These are phyloP conservation scores for Ceriops zippeliana DNA, from an alignment of 345 rosid species.

Conservation along the genomic window DNA sequence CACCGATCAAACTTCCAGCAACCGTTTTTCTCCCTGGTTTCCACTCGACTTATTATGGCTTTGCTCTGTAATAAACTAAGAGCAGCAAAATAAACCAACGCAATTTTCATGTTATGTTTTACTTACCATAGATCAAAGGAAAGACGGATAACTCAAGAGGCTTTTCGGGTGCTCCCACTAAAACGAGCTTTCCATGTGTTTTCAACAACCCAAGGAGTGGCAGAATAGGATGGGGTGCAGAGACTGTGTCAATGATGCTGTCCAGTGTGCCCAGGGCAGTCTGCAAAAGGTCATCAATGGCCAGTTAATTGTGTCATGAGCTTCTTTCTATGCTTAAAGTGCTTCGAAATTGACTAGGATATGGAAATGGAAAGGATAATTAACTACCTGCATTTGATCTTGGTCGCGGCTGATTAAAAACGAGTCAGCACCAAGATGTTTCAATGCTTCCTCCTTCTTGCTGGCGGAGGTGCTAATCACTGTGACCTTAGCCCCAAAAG, in stretches of 20 bases:
- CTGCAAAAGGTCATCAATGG: slow-evolving; percentile 7
- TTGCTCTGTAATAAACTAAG: not conserved
- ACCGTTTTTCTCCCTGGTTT: slow-evolving; percentile 24
- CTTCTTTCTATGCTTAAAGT: no score
- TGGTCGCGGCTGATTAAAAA: slow-evolving; percentile 49
- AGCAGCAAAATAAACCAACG: not conserved
- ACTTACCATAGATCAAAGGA: slow-evolving; percentile 3
- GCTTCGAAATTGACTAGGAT: no score
- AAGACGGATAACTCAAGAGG: slow-evolving; percentile 4
- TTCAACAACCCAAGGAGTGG: slow-evolving; percentile 23
- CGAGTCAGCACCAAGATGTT: slow-evolving; percentile 45
- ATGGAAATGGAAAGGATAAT: not conserved
- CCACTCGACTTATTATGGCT: not conserved
- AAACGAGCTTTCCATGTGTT: slow-evolving; percentile 24
- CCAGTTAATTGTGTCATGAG: not conserved
- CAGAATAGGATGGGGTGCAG: slow-evolving; percentile 14
- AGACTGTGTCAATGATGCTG: slow-evolving; percentile 32
- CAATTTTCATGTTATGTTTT: not conserved
- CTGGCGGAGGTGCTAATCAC: slow-evolving; percentile 54
- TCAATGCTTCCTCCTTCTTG: slow-evolving; percentile 55
- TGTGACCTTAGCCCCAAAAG: slow-evolving; percentile 56
- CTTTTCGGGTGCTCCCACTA: slow-evolving; percentile 20
- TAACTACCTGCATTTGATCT: slow-evolving; percentile 40
- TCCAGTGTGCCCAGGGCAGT: slow-evolving; percentile 28
- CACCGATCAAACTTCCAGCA: slow-evolving; percentile 19